Base-by-base conservation (phyloP, 2,329 filamentous ascomycete genomes). In the Leptosphaerulina australis region DNA sequence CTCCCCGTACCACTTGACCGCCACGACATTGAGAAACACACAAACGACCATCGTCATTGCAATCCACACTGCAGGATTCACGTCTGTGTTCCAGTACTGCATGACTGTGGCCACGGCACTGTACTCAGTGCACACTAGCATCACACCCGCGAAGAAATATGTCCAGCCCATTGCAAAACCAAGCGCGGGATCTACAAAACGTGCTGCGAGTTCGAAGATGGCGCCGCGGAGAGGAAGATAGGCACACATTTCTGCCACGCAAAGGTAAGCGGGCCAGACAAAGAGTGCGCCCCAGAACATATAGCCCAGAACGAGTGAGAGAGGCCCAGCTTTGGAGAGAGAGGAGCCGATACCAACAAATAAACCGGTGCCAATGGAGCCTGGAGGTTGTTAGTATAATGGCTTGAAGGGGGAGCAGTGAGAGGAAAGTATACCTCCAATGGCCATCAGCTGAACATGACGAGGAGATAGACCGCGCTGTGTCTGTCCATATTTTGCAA, bases 231-330 rank as follows among this genome's bases (percentile, higher is more conserved):
- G 78, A 34, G 89, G 89, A 17, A 93, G 70, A 86, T 87, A 92
- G 34, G 88, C 82, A 7, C 88, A 87, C 87, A 93, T 92, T 73
- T 91, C 88, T 51, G 88, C 88, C 3, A 92, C 85, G 53, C 84
- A 84, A 86, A 92, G 90, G 62, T 67, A 66, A 45, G 64, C 58
- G 10, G 57, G 63, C 35, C 46, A 67, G 11, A 67, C 59, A 33
- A 59, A 61, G 17, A 62, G 38, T 0, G 50, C 41, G 8, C 55
- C 54, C 44, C 53, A 64, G 59, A 92, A 88, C 29, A 89, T 74
- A 70, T 85, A 93, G 55, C 91, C 89, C 49, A 93, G 72, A 28
- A 85, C 71, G 48, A 87, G 86, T 55, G 88, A 80, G 57, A 87
- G 69, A 15, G 81, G 77, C 70, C 73, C 74, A 31, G 71, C 68